Evolutionary conservation across 768 basidiomycete species (phyloP), one percentile per base, ranked within the genome.

Genomic region (Suillus lakei): DNA sequence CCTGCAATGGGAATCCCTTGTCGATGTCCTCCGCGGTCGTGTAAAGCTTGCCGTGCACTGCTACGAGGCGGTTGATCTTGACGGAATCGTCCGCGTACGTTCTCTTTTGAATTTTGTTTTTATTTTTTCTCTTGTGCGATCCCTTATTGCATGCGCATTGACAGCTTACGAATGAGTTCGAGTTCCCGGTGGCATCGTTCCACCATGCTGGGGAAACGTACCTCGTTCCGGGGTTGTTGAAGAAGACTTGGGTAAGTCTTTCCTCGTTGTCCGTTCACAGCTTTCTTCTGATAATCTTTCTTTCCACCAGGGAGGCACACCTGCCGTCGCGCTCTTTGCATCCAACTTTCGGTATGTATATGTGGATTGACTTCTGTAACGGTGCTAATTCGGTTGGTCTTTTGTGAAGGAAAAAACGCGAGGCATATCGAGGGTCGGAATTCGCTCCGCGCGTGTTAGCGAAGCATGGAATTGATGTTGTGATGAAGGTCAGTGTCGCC

Each of bases 141-240:
- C 26, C 30, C 38, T 16, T 44, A 32, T 26, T 23, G 44, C 12
- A 63, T 61, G 9, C 15, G 32, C 34, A 10, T 39, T 5, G 38
- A n/a, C 67, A 92, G 86, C 82, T 94, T 43, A 87, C 92, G 39
- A 92, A 95, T 71, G 93, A 96, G 73, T 96, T 94, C 84, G 83
- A 89, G 69, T 93, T 93, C 74, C 86, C 88, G 6, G 84, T 93
- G 63, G 87, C 91, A 5, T 88, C 89, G 3, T 86, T 94, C 73
- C 93, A 94, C 70, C 87, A 90, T 67, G 93, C 93, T 2, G 87
- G 88, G 64, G 92, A 95, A 70, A 89, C 92, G 0, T 96, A 91
- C 71, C 85, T 95, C 16, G 90, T 95, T 28, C 91, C 93, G 1
- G 88, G 90, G 56, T 74, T 91, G 7, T 79, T 97, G 67, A 92